phyloP scores from a whole-genome alignment of 371 early-diverging fungal genomes.

The Mucor racemosus region DNA sequence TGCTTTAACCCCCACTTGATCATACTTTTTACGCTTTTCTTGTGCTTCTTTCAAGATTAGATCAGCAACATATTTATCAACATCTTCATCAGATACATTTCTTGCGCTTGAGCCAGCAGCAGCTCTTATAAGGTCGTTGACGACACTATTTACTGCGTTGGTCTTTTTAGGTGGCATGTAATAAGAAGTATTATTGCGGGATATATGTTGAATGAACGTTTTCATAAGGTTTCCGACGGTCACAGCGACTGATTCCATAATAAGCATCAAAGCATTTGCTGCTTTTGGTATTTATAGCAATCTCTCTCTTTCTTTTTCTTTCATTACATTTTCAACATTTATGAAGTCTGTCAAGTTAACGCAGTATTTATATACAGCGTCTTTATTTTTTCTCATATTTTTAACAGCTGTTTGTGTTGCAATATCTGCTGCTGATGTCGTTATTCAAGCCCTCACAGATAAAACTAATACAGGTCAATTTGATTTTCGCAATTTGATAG shows the following conservation, averaged over 20 bases:
- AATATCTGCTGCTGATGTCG: slow-evolving; percentile 66
- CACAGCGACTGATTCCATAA: background rate
- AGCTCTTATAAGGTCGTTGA: slow-evolving; percentile 57
- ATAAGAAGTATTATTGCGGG: background rate
- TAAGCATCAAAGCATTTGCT: slow-evolving; percentile 9
- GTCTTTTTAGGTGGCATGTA: slow-evolving; percentile 8
- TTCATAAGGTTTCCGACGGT: background rate
- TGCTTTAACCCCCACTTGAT: slow-evolving; percentile 55
- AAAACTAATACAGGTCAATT: slow-evolving; percentile 37
- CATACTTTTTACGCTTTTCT: slow-evolving; percentile 50
- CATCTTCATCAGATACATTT: slow-evolving; percentile 60
- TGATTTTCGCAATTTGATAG: slow-evolving; percentile 58
- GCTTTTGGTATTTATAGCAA: background rate
- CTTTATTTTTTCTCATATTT: slow-evolving; percentile 40
- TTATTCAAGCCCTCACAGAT: slow-evolving; percentile 61
- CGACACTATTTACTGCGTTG: slow-evolving; percentile 34
- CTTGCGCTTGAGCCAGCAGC: slow-evolving; percentile 61
- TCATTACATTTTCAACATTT: background rate
- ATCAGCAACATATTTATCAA: slow-evolving; percentile 76
- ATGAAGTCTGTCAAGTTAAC: slow-evolving; percentile 28
- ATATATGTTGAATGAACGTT: background rate
- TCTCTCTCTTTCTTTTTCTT: slow-evolving; percentile 1
- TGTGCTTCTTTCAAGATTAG: slow-evolving; percentile 66
- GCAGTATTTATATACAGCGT: slow-evolving; percentile 43
- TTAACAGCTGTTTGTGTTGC: slow-evolving; percentile 58